A percentile compares a stretch with the other conserved stretches of the same genome.
phyloP scores from a whole-genome alignment of 352 stramenopile genomes.

The Pythium aristosporum region DNA sequence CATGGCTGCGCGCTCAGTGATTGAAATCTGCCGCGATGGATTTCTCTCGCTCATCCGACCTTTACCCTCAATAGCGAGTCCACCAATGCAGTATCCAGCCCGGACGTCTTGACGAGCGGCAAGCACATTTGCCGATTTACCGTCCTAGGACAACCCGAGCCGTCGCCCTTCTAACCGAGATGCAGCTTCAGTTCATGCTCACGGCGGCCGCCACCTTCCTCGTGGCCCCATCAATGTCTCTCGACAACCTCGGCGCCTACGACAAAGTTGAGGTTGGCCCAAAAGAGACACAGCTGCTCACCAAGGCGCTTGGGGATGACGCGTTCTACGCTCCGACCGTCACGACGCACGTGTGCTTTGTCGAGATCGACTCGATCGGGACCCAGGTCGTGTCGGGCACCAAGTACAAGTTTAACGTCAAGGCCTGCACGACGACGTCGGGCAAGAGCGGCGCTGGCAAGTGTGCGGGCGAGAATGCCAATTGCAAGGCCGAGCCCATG shows the following conservation, averaged over 20 bases:
- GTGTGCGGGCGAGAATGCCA: constrained; percentile 32
- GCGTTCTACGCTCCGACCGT: constrained; percentile 22
- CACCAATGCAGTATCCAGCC: neutral
- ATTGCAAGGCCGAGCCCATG: constrained; percentile 35
- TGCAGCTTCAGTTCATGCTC: neutral
- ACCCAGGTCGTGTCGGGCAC: constrained; percentile 35
- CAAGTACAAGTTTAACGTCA: constrained; percentile 33
- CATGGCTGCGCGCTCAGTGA: too few relatives aligned
- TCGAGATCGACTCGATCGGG: constrained; percentile 27
- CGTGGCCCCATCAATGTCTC: neutral
- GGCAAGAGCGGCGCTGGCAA: constrained; percentile 31
- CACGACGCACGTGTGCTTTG: constrained; percentile 33
- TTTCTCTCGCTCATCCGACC: neutral
- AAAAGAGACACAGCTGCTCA: constrained; percentile 16
- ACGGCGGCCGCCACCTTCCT: neutral
- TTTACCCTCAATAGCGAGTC: neutral
- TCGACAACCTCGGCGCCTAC: constrained; percentile 2
- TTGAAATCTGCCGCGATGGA: neutral
- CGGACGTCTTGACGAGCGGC: neutral
- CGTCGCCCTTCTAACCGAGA: neutral
- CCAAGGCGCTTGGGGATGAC: constrained; percentile 20
- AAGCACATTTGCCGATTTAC: neutral
- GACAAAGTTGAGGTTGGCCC: neutral
- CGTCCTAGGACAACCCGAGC: neutral
- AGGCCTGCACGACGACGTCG: constrained; percentile 19